phyloP scores from a whole-genome alignment of 768 basidiomycete genomes.

The Lyophyllum decastes region DNA sequence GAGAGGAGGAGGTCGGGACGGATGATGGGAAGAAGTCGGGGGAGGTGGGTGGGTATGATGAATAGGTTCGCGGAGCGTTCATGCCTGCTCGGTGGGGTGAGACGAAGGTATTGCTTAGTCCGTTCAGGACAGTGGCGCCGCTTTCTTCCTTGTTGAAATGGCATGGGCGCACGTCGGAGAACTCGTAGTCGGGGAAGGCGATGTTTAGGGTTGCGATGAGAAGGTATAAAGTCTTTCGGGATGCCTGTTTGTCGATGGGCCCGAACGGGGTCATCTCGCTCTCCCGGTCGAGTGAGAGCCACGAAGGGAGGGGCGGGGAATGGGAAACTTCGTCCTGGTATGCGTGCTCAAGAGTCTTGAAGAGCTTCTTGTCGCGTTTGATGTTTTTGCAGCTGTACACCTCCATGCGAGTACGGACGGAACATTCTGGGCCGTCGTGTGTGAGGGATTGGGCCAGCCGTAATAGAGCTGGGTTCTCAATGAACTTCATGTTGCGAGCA shows the following conservation, averaged over 20 bases:
- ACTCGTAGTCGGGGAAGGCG: constrained; percentile 97
- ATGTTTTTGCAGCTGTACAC: constrained; percentile 98
- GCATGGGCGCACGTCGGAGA: constrained; percentile 86
- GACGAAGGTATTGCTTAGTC: constrained; percentile 81
- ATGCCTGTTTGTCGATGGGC: constrained; percentile 80
- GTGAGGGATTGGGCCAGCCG: constrained; percentile 78
- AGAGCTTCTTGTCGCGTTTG: constrained; percentile 95
- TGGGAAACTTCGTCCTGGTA: constrained; percentile 80
- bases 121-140: constrained; percentile 77
- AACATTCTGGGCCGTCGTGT: constrained; percentile 85
- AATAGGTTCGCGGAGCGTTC: constrained; percentile 78
- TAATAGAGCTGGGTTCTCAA: constrained; percentile 80
- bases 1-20: constrained; percentile 71
- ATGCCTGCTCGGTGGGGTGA: constrained; percentile 69
- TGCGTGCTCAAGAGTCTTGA: constrained; percentile 86
- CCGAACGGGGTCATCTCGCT: constrained; percentile 88
- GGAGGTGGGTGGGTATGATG: constrained; percentile 77
- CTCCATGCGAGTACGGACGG: constrained; percentile 90
- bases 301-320: constrained; percentile 84
- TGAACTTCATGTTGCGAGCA: constrained; percentile 78
- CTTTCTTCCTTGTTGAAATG: constrained; percentile 88
- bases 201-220: constrained; percentile 96
- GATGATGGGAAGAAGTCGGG: constrained; percentile 78
- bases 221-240: constrained; percentile 91
- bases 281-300: constrained; percentile 70